phyloP scores from a whole-genome alignment of 768 basidiomycete genomes.

The Naganishia antarctica region DNA sequence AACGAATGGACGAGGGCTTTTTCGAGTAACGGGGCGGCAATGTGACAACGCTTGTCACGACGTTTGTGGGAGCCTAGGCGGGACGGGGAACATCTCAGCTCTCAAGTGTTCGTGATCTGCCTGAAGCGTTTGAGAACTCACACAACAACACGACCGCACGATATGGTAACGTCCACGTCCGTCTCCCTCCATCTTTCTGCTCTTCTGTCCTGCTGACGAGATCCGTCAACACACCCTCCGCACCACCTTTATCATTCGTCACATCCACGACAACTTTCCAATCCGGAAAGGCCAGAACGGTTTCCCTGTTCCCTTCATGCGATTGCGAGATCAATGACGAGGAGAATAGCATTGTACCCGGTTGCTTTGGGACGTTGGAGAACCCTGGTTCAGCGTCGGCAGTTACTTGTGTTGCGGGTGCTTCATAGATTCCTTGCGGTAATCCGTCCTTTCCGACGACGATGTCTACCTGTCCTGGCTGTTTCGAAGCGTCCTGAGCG shows the following conservation, averaged over 20 bases:
- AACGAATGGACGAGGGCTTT: conserved; percentile 26
- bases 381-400: conserved; percentile 43
- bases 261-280: conserved; percentile 77
- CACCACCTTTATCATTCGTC: conserved; percentile 60
- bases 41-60: conserved; percentile 83
- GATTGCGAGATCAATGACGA: conserved; percentile 72
- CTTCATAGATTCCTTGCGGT: conserved; percentile 19
- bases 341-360: conserved; percentile 60
- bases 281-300: conserved; percentile 86
- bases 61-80: conserved; percentile 75
- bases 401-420: conserved; percentile 28
- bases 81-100: conserved; percentile 51
- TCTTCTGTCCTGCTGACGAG: conserved; percentile 19
- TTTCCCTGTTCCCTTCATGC: conserved; percentile 62
- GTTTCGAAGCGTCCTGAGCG: conserved; percentile 21
- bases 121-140: conserved; percentile 49
- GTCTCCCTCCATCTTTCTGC: conserved; percentile 53
- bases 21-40: conserved; percentile 63
- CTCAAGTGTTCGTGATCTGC: background rate
- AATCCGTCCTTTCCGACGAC: conserved; percentile 18
- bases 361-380: conserved; percentile 61
- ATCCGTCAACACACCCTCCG: conserved; percentile 63
- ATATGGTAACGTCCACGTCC: conserved; percentile 80
- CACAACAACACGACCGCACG: conserved; percentile 84
- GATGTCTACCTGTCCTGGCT: conserved; percentile 18